Conservation (phyloP, 139 green algal species). For the Nannochloris sp. region DNA sequence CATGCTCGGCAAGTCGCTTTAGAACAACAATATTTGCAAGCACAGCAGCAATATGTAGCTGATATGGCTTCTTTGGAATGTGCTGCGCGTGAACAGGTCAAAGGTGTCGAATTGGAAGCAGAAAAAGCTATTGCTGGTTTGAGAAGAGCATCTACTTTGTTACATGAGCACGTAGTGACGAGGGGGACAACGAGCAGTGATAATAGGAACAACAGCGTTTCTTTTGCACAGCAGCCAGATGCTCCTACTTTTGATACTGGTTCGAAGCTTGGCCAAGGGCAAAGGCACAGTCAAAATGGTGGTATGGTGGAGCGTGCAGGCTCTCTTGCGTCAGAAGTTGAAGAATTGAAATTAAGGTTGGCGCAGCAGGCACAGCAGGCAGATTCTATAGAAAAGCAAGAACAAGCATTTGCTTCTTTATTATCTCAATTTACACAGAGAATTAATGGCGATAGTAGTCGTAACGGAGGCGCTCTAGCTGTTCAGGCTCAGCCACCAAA, state of each 20-base stretch:
- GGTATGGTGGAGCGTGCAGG: background rate
- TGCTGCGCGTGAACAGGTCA: background rate
- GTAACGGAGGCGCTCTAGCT: too few relatives aligned
- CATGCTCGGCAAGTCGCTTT: background rate
- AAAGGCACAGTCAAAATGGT: too few relatives aligned
- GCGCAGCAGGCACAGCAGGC: background rate
- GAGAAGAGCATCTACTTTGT: background rate
- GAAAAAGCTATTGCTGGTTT: background rate
- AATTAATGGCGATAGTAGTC: background rate
- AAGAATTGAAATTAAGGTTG: background rate
- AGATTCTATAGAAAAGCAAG: background rate
- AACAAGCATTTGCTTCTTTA: background rate
- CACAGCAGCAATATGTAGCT: too few relatives aligned
- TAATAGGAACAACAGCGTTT: too few relatives aligned
- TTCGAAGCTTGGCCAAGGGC: too few relatives aligned
- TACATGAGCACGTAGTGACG: background rate
- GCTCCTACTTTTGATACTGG: too few relatives aligned
- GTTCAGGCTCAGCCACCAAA: too few relatives aligned
- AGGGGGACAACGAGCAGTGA: too few relatives aligned
- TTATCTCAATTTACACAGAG: background rate
- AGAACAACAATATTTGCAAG: background rate
- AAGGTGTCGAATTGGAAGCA: background rate
- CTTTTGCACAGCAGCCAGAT: too few relatives aligned
- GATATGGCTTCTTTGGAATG: background rate
- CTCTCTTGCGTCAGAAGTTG: background rate